These are phyloP conservation scores for Sporothrix luriei DNA, from an alignment of 2,329 filamentous ascomycete species.

Conservation along the genomic window DNA sequence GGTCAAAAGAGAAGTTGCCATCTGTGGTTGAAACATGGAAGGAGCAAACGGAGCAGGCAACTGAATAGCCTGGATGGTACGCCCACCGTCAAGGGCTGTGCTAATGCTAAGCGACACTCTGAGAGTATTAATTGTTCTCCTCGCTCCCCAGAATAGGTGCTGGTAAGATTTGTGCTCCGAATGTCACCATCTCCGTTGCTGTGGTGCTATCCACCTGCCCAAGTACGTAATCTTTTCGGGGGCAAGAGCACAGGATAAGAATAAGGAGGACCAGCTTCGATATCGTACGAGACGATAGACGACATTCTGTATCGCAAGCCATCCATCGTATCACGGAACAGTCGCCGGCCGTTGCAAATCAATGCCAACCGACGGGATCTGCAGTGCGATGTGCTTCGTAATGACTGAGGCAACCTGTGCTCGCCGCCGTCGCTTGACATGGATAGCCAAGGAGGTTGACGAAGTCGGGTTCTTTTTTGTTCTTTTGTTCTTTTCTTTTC, in stretches of 20 bases:
- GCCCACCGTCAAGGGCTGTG: too few relatives aligned
- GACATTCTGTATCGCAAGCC: not conserved
- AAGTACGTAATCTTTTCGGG: conserved; percentile 16
- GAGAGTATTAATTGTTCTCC: too few relatives aligned
- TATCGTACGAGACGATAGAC: not conserved
- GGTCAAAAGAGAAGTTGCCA: too few relatives aligned
- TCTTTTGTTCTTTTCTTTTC: too few relatives aligned
- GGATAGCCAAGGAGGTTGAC: not conserved
- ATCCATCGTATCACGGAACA: not conserved
- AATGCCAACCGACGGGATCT: not conserved
- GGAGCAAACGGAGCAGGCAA: not conserved
- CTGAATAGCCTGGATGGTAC: too few relatives aligned
- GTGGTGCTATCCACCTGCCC: conserved; percentile 26
- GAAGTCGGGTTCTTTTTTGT: not conserved
- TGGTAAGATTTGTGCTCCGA: conserved; percentile 27
- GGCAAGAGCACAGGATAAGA: not conserved
- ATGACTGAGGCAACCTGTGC: not conserved
- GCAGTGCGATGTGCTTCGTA: not conserved
- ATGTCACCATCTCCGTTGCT: conserved; percentile 26
- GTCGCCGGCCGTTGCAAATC: not conserved
- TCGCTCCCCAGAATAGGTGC: not conserved
- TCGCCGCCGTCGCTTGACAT: not conserved
- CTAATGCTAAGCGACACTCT: too few relatives aligned
- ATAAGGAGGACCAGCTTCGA: not conserved
- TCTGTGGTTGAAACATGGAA: not conserved